phyloP scores from a whole-genome alignment of 139 green algal species.

The Gonium pectorale region DNA sequence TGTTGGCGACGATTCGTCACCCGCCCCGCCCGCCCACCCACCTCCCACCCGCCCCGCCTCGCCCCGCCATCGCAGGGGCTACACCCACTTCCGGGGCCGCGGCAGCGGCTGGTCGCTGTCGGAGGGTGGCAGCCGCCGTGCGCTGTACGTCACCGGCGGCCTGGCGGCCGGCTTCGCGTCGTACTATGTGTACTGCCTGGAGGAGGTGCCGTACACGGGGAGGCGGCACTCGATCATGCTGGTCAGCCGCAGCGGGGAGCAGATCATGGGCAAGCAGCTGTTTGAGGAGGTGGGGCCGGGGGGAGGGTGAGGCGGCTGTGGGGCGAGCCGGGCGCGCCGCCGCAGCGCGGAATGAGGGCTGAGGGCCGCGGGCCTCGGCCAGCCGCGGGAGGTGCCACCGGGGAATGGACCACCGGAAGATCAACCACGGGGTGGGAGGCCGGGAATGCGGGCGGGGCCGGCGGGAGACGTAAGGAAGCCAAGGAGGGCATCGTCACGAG shows the following conservation, averaged over 20 bases:
- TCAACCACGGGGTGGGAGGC: background rate
- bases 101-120: background rate
- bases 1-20: no score
- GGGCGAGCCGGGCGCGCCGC: background rate
- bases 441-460: background rate
- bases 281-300: conserved; percentile 43
- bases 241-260: conserved; percentile 33
- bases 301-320: background rate
- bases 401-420: background rate
- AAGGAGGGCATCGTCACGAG: no score
- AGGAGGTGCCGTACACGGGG: conserved; percentile 54
- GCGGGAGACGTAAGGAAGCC: background rate
- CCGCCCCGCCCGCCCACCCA: background rate
- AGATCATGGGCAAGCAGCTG: conserved; percentile 39
- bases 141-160: background rate
- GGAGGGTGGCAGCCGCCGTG: background rate
- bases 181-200: conserved; percentile 44
- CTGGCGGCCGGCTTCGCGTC: background rate
- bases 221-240: conserved; percentile 55
- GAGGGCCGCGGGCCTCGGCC: background rate
- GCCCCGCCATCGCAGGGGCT: background rate
- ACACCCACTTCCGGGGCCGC: conserved; percentile 33
- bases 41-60: background rate
- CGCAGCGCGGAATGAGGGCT: background rate
- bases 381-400: background rate